Base-by-base conservation (phyloP, 129 eudicot genomes). In the Ambrosia artemisiifolia region DNA sequence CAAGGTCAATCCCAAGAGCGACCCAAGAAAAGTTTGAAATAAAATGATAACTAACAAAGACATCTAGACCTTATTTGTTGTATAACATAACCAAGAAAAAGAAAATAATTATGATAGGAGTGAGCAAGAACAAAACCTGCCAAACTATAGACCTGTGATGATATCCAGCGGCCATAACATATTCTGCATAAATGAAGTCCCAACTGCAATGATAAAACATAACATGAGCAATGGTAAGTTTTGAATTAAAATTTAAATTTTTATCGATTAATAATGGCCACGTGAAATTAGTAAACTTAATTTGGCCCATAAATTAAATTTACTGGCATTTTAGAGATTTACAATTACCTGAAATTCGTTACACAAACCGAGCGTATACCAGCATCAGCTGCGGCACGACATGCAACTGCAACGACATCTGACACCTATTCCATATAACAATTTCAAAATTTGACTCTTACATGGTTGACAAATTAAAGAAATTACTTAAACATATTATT, bases 361-460 rank as follows among this genome's bases (percentile, higher is more conserved):
- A 90, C 93, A 79, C 99, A 94, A 71, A 94, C 96, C 59, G 96
- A 88, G 34, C 91, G 97, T 55, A 94, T 84, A 30, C 99, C 99
- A 70, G 99, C 99, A 86, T 94, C 99, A 49, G 97, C 96, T 81
- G 99, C 99, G 60, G 97, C 99, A 19, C 99, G 87, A 69, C 97
- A 94, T 74, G 99, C 96, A 70, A 94, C 97, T 47, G 99, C 97
- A 75, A 94, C 99, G 70, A 90, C 99, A 84, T 94, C 99, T 40
- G 99, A 94, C 14, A 94, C 93, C 99, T 93, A 70, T 74, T 68
- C 20, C 78, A 68, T 60, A 53, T 42, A 36, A 59, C 3, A 47
- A 44, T 34, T 11, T 20, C 50, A 20, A 38, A 30, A 42, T 47
- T 24, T 9, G 46, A 8, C 30, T 17, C n/a, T 36, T 77, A 34